Evolutionary conservation across 1,139 yeast species (phyloP).

Genomic region (Pichia sp.): DNA sequence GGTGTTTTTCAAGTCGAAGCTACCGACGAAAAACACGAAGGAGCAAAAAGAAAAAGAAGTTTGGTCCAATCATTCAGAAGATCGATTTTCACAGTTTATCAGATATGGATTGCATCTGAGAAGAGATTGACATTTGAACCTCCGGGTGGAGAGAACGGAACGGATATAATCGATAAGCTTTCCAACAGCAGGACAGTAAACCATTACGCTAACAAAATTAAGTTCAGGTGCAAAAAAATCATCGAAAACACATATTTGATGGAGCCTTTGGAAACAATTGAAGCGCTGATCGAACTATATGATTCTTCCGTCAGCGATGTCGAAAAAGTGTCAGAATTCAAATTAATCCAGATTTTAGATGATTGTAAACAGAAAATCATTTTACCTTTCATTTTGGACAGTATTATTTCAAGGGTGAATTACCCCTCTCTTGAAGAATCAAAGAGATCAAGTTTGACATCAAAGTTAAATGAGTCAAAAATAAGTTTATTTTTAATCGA

Average conservation of each 20-base stretch:
- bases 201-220: slow-evolving; percentile 63
- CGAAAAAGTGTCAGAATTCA: slow-evolving; percentile 26
- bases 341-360: slow-evolving; percentile 71
- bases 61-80: slow-evolving; percentile 62
- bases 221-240: slow-evolving; percentile 65
- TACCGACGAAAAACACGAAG: slow-evolving; percentile 53
- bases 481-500: slow-evolving; percentile 50
- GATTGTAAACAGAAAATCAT: slow-evolving; percentile 80
- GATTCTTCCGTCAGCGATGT: slow-evolving; percentile 10
- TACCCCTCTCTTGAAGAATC: slow-evolving; percentile 32
- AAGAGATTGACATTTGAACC: slow-evolving; percentile 32
- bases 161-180: slow-evolving; percentile 1
- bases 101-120: slow-evolving; percentile 77
- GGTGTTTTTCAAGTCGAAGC: slow-evolving; percentile 85
- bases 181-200: slow-evolving; percentile 41
- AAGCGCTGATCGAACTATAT: slow-evolving; percentile 49
- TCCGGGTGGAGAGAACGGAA: slow-evolving; percentile 13
- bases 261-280: slow-evolving; percentile 74
- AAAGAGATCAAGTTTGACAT: slow-evolving; percentile 42
- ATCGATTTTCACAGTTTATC: slow-evolving; percentile 51
- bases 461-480: slow-evolving; percentile 40
- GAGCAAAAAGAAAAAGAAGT: slow-evolving; percentile 51
- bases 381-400: slow-evolving; percentile 60
- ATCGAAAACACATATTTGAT: slow-evolving; percentile 64
- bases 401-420: slow-evolving; percentile 46